Evolutionary conservation across 768 basidiomycete genomes (phyloP).

Genomic region (Suillus subluteus): DNA sequence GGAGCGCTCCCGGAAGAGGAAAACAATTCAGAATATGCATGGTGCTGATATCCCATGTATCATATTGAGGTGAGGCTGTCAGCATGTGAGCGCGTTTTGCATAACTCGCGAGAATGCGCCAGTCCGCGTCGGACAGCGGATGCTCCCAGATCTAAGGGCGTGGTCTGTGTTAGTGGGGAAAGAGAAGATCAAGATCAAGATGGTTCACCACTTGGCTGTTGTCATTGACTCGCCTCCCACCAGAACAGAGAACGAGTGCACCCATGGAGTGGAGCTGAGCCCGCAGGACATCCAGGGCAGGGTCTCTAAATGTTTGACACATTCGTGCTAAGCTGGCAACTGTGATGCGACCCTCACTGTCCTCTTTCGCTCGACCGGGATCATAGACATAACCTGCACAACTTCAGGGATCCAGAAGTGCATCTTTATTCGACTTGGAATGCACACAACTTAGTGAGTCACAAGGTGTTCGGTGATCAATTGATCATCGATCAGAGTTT

Average conservation of each 20-base stretch:
- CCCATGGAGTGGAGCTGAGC: conserved; percentile 7
- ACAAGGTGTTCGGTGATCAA: no score
- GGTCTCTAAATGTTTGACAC: conserved; percentile 8
- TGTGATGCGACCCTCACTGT: not conserved
- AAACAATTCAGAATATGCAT: not conserved
- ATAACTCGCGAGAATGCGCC: conserved; percentile 6
- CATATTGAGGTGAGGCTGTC: not conserved
- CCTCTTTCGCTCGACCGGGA: not conserved
- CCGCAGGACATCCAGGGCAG: conserved; percentile 10
- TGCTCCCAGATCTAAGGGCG: not conserved
- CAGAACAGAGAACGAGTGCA: conserved; percentile 9
- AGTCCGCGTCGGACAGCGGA: conserved; percentile 3
- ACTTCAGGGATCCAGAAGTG: conserved; percentile 21
- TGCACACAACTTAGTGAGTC: not conserved
- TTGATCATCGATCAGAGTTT: no score
- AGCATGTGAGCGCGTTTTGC: not conserved
- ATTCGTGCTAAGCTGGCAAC: conserved; percentile 1
- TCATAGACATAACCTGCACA: conserved; percentile 19
- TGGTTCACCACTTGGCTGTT: not conserved
- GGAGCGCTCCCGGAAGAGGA: conserved; percentile 16
- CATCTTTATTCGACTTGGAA: not conserved
- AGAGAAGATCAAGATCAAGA: not conserved
- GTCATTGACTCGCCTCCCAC: not conserved
- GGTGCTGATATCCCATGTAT: not conserved
- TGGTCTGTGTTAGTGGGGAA: no score